Percentiles rank a stretch among this genome's conserved stretches.
Conservation (phyloP, 768 basidiomycete species). For the Lactifluus rugatus region DNA sequence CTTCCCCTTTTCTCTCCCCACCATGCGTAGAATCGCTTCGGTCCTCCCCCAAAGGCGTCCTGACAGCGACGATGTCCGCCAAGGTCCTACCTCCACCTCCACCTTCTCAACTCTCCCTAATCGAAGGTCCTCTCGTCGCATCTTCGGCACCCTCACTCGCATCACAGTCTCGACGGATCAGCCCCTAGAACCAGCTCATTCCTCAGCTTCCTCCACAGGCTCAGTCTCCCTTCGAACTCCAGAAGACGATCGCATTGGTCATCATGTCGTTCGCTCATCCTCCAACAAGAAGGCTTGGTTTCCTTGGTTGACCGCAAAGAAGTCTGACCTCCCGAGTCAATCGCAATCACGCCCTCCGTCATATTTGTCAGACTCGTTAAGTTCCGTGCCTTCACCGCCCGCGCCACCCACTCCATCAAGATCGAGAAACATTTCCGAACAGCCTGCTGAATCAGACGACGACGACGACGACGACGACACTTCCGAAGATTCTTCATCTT, state of each 20-base stretch:
- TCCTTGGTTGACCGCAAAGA: constrained; percentile 41
- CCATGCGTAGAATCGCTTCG: constrained; percentile 56
- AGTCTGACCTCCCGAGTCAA: not conserved
- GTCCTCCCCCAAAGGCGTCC: constrained; percentile 35
- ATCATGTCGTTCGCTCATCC: constrained; percentile 25
- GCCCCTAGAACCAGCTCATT: constrained; percentile 33
- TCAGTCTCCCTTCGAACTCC: constrained; percentile 45
- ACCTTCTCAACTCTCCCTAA: not conserved
- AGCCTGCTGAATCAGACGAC: constrained; percentile 16
- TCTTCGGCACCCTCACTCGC: constrained; percentile 13
- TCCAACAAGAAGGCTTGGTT: constrained; percentile 37
- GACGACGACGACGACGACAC: constrained; percentile 21
- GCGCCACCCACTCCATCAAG: not conserved
- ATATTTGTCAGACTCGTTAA: constrained; percentile 1
- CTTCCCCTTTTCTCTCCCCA: not conserved
- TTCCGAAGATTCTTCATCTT: constrained; percentile 14
- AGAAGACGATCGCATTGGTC: constrained; percentile 36
- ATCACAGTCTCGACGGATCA: constrained; percentile 27
- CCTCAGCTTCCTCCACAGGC: constrained; percentile 48
- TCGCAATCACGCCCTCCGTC: not conserved
- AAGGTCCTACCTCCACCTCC: constrained; percentile 20
- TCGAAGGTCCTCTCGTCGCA: constrained; percentile 12
- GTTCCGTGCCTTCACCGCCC: not conserved
- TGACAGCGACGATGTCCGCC: constrained; percentile 30
- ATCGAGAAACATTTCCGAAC: not conserved